Conservation (phyloP, 1,139 yeast genomes). For the Pichia sp. region DNA sequence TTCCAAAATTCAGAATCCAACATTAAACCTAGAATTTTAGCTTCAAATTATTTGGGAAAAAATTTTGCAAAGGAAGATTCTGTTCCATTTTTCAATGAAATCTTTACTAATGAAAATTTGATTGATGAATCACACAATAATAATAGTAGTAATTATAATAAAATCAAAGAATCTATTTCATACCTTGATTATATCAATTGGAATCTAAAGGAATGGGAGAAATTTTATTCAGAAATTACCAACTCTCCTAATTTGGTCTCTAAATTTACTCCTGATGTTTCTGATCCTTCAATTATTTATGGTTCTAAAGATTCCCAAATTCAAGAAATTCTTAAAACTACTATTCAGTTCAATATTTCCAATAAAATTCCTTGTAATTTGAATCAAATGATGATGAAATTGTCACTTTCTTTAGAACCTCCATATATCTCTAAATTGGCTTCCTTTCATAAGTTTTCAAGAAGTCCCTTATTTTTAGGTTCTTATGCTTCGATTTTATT, state of each 20-base stretch:
- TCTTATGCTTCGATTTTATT: slow-evolving; percentile 55
- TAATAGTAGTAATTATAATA: slow-evolving; percentile 26
- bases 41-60: slow-evolving; percentile 83
- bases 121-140: not conserved
- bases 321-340: slow-evolving; percentile 23
- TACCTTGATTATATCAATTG: slow-evolving; percentile 63
- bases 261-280: not conserved
- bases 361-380: slow-evolving; percentile 28
- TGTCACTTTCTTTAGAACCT: slow-evolving; percentile 41
- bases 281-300: slow-evolving; percentile 2
- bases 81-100: slow-evolving; percentile 88
- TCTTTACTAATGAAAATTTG: slow-evolving; percentile 35
- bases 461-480: slow-evolving; percentile 47
- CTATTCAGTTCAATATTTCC: slow-evolving; percentile 31
- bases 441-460: slow-evolving; percentile 34
- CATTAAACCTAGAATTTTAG: slow-evolving; percentile 41
- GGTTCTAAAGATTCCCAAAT: slow-evolving; percentile 5
- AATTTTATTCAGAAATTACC: slow-evolving; percentile 36
- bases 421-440: slow-evolving; percentile 36
- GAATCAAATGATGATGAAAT: slow-evolving; percentile 31
- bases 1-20: not conserved
- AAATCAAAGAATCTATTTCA: slow-evolving; percentile 51
- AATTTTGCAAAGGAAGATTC: slow-evolving; percentile 70
- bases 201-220: slow-evolving; percentile 79
- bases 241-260: slow-evolving; percentile 7